A percentile compares a stretch with the other conserved stretches of the same genome.
These are phyloP conservation scores for Astragalus glycyphyllos DNA, from an alignment of 306 rosid genomes.

Conservation along the genomic window DNA sequence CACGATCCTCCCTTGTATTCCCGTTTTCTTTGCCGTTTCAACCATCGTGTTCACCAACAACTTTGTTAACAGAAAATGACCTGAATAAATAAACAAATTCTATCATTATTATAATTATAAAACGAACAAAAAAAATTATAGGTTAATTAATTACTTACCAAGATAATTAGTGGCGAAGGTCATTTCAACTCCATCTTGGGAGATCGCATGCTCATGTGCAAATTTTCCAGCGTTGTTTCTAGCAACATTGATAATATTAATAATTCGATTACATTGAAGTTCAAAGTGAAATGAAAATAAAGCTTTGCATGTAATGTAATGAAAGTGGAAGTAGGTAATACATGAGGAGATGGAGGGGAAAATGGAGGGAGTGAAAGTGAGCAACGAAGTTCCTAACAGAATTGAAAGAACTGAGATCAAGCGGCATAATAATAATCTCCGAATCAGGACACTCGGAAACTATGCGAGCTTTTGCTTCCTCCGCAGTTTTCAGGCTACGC, in stretches of 20 bases:
- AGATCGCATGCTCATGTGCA: constrained; percentile 67
- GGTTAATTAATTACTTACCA: constrained; percentile 44
- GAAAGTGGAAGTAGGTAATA: constrained; percentile 5
- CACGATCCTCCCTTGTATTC: constrained; percentile 81
- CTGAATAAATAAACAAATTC: constrained; percentile 37
- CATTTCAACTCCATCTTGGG: constrained; percentile 91
- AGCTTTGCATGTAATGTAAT: too few species aligned
- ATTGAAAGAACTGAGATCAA: constrained; percentile 81
- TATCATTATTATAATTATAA: too few species aligned
- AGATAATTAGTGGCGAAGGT: constrained; percentile 91
- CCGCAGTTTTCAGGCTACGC: constrained; percentile 74
- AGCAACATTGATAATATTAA: too few species aligned
- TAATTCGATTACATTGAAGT: too few species aligned
- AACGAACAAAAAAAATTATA: too few species aligned
- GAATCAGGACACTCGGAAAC: constrained; percentile 61
- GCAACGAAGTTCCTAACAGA: constrained; percentile 69
- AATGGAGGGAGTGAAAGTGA: constrained; percentile 58
- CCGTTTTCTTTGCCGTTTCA: constrained; percentile 66
- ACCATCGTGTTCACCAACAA: constrained; percentile 65
- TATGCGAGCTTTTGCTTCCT: constrained; percentile 70
- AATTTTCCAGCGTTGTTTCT: constrained; percentile 96
- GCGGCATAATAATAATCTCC: constrained; percentile 66
- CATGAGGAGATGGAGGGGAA: constrained; percentile 91
- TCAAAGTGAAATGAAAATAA: too few species aligned
- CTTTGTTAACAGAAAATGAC: constrained; percentile 87